A percentile compares a stretch with the other conserved stretches of the same genome.
These are phyloP conservation scores for Neofusicoccum sp. DNA, from an alignment of 2,329 filamentous ascomycete genomes.

Conservation along the genomic window DNA sequence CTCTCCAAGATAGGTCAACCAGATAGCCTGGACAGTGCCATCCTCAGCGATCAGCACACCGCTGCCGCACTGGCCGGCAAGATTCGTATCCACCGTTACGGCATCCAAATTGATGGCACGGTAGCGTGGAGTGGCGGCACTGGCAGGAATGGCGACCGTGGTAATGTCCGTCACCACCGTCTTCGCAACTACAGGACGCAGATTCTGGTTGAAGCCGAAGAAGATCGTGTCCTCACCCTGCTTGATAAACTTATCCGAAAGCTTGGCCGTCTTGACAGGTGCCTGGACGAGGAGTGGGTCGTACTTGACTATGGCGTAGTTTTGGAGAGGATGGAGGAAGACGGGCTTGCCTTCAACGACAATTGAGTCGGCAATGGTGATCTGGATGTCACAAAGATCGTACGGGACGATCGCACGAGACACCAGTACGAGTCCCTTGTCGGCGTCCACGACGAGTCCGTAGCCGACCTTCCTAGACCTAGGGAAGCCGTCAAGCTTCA, in stretches of 20 bases:
- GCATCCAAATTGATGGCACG: slow-evolving; percentile 91
- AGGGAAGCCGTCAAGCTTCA: slow-evolving; percentile 98
- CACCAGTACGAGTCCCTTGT: slow-evolving; percentile 91
- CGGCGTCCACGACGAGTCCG: slow-evolving; percentile 95
- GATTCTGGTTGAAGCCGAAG: slow-evolving; percentile 96
- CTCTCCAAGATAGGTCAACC: slow-evolving; percentile 96
- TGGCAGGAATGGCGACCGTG: slow-evolving; percentile 93
- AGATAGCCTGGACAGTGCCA: slow-evolving; percentile 90
- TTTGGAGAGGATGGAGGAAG: slow-evolving; percentile 94
- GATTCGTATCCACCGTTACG: slow-evolving; percentile 86
- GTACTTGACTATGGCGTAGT: slow-evolving; percentile 95
- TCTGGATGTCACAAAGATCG: slow-evolving; percentile 92
- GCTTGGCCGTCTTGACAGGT: slow-evolving; percentile 83
- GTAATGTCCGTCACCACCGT: slow-evolving; percentile 97
- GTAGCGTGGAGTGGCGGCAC: slow-evolving; percentile 87
- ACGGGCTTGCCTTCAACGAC: slow-evolving; percentile 92
- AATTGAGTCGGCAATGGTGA: slow-evolving; percentile 96
- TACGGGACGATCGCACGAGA: slow-evolving; percentile 94
- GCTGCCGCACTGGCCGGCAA: slow-evolving; percentile 86
- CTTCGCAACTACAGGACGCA: slow-evolving; percentile 88
- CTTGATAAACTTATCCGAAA: slow-evolving; percentile 80
- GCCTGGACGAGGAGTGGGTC: slow-evolving; percentile 92
- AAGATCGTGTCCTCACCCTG: slow-evolving; percentile 96
- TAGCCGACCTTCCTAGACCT: slow-evolving; percentile 93
- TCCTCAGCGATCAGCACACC: slow-evolving; percentile 89